Base-by-base conservation (phyloP, 1,284 basidiomycete genomes). In the Apiotrichum gamsii region DNA sequence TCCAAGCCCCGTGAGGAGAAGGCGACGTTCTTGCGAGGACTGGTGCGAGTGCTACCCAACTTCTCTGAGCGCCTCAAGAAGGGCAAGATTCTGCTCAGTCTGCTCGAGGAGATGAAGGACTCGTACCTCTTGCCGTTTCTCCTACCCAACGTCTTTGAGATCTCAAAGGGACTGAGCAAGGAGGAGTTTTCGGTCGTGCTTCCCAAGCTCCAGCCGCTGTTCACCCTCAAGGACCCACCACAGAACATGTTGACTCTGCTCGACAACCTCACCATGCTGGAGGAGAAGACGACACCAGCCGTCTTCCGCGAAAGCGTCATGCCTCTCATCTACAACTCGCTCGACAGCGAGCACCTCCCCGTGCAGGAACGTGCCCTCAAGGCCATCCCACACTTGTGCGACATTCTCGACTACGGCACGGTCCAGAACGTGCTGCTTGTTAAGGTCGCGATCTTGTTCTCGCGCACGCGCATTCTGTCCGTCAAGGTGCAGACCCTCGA, bases 51-150 rank as follows among this genome's bases (percentile, higher is more conserved):
- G 11, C 72, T 99, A 20, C 82, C 83, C 39, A 82, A 79, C 39
- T 98, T 98, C 70, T 87, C 87, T 13, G 88, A 91, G 61, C 84
- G 90, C 8, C 76, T 97, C 43, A 80, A 84, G 47, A 85, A 80
- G 48, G 80, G 91, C 38, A 98, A 98, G 69, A 87, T 98, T 44
- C 74, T 98, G n/a, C 91, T 94, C 2, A 85, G 87, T 20, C 76
- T 96, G n/a, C 73, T 96, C 9, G 93, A 95, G 75, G 91, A 90
- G 85, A 93, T 94, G 89, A 95, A 91, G 78, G 90, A 95, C 64
- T 81, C 80, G 3, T 82, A 89, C 59, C 78, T 96, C 2, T 73
- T 99, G 40, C 94, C 95, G 2, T 95, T 95, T 69, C 87, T 99
- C 52, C 76, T 99, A n/a, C 94, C 94, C 1, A 96, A 96, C 69